These are phyloP conservation scores for Aspergillus bridgeri DNA, from an alignment of 495 filamentous ascomycete genomes.

Conservation along the genomic window DNA sequence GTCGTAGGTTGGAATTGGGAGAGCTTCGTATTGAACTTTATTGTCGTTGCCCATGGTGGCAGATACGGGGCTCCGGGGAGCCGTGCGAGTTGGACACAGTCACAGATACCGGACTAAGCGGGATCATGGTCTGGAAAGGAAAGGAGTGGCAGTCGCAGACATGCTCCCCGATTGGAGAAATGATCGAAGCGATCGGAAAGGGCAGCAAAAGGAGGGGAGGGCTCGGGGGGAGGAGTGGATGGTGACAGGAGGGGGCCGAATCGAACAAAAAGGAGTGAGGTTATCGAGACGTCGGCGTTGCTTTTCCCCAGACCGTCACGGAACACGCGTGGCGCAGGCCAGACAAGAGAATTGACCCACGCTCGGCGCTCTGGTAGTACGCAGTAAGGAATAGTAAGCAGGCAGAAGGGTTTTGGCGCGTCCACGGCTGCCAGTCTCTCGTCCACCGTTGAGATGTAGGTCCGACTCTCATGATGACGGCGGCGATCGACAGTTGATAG, in stretches of 20 bases:
- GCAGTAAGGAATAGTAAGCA: neutral
- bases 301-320: conserved; percentile 11
- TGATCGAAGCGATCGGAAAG: neutral
- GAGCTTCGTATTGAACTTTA: conserved; percentile 59
- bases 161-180: conserved; percentile 27
- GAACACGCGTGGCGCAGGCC: conserved; percentile 8
- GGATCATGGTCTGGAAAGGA: conserved; percentile 45
- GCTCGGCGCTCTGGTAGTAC: conserved; percentile 5
- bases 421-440: neutral
- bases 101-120: conserved; percentile 29
- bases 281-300: conserved; percentile 3
- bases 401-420: conserved; percentile 9
- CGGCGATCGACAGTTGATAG: neutral
- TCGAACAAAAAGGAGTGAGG: conserved; percentile 2
- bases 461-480: neutral
- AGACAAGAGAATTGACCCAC: conserved; percentile 1
- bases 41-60: conserved; percentile 56
- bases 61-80: conserved; percentile 33
- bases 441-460: neutral
- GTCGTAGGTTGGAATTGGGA: conserved; percentile 93
- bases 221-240: conserved; percentile 4
- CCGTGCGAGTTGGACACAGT: conserved; percentile 28
- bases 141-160: conserved; percentile 32
- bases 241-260: conserved; percentile 1
- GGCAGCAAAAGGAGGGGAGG: conserved; percentile 10